Evolutionary conservation across 371 early-diverging fungal genomes (phyloP).

Genomic region (Mucor irregularis): DNA sequence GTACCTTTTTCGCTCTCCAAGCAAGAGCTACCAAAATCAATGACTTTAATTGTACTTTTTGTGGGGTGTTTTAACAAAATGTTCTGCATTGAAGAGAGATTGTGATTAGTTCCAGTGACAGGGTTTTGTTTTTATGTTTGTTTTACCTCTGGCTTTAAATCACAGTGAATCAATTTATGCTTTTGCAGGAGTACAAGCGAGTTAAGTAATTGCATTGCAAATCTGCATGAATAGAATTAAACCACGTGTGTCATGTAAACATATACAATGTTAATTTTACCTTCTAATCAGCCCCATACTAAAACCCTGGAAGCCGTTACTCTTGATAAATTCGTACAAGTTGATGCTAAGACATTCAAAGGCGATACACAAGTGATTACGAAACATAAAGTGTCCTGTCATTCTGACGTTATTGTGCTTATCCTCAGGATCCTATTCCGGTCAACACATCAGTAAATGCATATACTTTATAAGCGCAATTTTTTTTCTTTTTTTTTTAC

Average conservation of each 20-base stretch:
- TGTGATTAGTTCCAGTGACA: background rate
- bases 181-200: conserved; percentile 65
- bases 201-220: conserved; percentile 76
- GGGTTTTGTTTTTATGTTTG: too few species aligned
- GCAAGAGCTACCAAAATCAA: conserved; percentile 92
- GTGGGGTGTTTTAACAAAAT: conserved; percentile 61
- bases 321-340: conserved; percentile 89
- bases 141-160: conserved; percentile 84
- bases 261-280: too few species aligned
- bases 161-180: conserved; percentile 84
- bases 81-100: conserved; percentile 37
- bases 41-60: conserved; percentile 79
- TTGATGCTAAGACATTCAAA: conserved; percentile 88
- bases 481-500: conserved; percentile 29
- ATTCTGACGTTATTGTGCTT: conserved; percentile 73
- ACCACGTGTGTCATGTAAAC: background rate
- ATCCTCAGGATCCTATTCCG: conserved; percentile 74
- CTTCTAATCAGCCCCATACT: conserved; percentile 65
- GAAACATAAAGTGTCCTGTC: conserved; percentile 80
- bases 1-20: conserved; percentile 63
- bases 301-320: conserved; percentile 79
- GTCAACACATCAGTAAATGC: too few species aligned
- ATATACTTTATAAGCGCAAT: background rate
- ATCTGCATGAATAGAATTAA: too few species aligned
- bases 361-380: conserved; percentile 88